These are phyloP conservation scores for Termitomyces bulborhizus DNA, from an alignment of 768 basidiomycete genomes.

Conservation along the genomic window DNA sequence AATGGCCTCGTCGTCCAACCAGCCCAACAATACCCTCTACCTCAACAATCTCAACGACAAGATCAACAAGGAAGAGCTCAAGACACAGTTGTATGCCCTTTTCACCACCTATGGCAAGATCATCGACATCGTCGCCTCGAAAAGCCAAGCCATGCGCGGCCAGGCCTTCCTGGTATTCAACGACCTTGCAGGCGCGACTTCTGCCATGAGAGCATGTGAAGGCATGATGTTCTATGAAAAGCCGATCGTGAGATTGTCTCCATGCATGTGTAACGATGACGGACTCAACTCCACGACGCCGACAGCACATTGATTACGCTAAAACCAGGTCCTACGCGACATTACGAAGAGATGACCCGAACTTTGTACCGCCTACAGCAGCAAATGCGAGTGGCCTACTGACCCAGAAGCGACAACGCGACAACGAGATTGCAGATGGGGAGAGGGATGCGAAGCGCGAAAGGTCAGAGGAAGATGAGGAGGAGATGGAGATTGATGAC, in stretches of 20 bases:
- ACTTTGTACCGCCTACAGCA: slow-evolving; percentile 69
- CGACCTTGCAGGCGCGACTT: slow-evolving; percentile 85
- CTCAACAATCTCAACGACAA: slow-evolving; percentile 92
- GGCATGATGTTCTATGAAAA: slow-evolving; percentile 94
- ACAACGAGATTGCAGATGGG: slow-evolving; percentile 48
- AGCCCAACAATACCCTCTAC: slow-evolving; percentile 87
- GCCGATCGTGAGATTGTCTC: slow-evolving; percentile 62
- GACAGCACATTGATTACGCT: slow-evolving; percentile 86
- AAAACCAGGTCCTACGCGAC: slow-evolving; percentile 87
- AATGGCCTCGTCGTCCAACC: slow-evolving; percentile 47
- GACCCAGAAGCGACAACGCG: slow-evolving; percentile 58
- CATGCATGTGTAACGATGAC: slow-evolving; percentile 2
- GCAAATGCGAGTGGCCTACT: slow-evolving; percentile 48
- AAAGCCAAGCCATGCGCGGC: slow-evolving; percentile 80
- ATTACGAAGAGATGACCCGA: slow-evolving; percentile 69
- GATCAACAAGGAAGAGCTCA: slow-evolving; percentile 86
- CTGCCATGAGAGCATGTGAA: slow-evolving; percentile 88
- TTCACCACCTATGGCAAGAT: slow-evolving; percentile 93
- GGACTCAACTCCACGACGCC: not conserved
- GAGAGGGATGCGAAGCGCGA: slow-evolving; percentile 62
- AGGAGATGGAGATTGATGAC: slow-evolving; percentile 94
- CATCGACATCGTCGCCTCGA: slow-evolving; percentile 89
- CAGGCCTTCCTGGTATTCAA: slow-evolving; percentile 96
- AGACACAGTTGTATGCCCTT: slow-evolving; percentile 73
- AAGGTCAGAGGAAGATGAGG: slow-evolving; percentile 68